phyloP scores from a whole-genome alignment of 768 basidiomycete genomes.

The Serendipita sp. region DNA sequence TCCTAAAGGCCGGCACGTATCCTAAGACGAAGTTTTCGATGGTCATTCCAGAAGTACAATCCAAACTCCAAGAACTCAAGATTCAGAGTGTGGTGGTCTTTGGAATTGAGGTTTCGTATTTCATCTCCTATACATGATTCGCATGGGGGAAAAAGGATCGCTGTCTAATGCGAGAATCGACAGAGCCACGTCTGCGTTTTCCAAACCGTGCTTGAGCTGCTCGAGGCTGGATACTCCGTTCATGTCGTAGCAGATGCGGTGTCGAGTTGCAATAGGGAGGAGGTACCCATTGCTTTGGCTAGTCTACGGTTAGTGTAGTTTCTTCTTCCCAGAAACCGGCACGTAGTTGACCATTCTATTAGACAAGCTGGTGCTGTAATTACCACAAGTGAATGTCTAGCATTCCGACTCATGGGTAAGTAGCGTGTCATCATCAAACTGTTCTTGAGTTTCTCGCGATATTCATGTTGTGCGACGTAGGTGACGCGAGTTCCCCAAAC shows the following conservation, averaged over 20 bases:
- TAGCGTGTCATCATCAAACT: slow-evolving; percentile 11
- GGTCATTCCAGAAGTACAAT: slow-evolving; percentile 51
- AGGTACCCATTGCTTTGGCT: slow-evolving; percentile 59
- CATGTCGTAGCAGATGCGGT: slow-evolving; percentile 75
- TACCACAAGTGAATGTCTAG: slow-evolving; percentile 65
- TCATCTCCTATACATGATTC: too few species aligned
- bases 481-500: slow-evolving; percentile 40
- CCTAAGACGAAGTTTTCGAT: slow-evolving; percentile 81
- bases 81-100: slow-evolving; percentile 56
- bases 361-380: slow-evolving; percentile 53
- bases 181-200: slow-evolving; percentile 83
- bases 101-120: slow-evolving; percentile 66
- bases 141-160: neutral
- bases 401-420: slow-evolving; percentile 60
- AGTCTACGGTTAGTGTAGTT: slow-evolving; percentile 29
- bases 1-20: slow-evolving; percentile 46
- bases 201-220: slow-evolving; percentile 63
- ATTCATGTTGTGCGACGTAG: slow-evolving; percentile 19
- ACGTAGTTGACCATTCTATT: neutral
- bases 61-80: slow-evolving; percentile 30
- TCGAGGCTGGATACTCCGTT: slow-evolving; percentile 33
- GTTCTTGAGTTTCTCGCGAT: slow-evolving; percentile 8
- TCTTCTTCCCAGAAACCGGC: neutral
- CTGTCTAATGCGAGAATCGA: neutral
- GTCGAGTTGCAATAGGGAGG: slow-evolving; percentile 65